These are phyloP conservation scores for Diaporthe sp. DNA, from an alignment of 2,329 filamentous ascomycete genomes.

Conservation along the genomic window DNA sequence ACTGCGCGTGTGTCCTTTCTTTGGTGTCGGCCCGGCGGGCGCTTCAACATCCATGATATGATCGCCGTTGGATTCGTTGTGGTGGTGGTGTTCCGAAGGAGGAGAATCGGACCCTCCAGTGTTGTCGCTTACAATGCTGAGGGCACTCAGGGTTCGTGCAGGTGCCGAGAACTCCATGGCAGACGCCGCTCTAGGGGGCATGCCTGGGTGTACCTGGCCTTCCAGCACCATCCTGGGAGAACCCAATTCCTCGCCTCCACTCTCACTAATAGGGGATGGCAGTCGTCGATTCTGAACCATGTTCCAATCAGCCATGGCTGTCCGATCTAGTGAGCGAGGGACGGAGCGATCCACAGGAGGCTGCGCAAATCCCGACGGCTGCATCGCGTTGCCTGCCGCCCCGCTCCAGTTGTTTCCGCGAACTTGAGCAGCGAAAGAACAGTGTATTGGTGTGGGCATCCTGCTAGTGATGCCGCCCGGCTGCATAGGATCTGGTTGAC, in stretches of 20 bases:
- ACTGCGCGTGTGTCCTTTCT: constrained; percentile 69
- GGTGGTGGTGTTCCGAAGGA: constrained; percentile 30
- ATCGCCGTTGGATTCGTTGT: constrained; percentile 31
- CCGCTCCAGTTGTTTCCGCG: constrained; percentile 65
- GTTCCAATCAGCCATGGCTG: constrained; percentile 62
- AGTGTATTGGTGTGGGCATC: constrained; percentile 73
- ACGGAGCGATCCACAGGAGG: constrained; percentile 59
- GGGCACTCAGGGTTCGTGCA: constrained; percentile 30
- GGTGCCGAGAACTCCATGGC: constrained; percentile 50
- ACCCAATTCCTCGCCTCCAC: constrained; percentile 60
- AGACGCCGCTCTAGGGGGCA: constrained; percentile 53
- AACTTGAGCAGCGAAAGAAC: constrained; percentile 68
- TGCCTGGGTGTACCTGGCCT: constrained; percentile 51
- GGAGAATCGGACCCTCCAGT: constrained; percentile 13
- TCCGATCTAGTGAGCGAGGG: constrained; percentile 62
- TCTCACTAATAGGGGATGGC: constrained; percentile 73
- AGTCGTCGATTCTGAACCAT: constrained; percentile 67
- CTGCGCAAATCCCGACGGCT: constrained; percentile 54
- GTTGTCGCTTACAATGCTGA: constrained; percentile 47
- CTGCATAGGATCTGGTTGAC: constrained; percentile 50
- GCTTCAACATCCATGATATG: constrained; percentile 54
- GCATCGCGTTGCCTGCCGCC: constrained; percentile 51
- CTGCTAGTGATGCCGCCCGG: constrained; percentile 57
- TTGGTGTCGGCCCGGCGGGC: constrained; percentile 64
- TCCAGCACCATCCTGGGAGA: constrained; percentile 58